phyloP scores from a whole-genome alignment of 2,329 filamentous ascomycete genomes.

The Colletotrichum sp. region DNA sequence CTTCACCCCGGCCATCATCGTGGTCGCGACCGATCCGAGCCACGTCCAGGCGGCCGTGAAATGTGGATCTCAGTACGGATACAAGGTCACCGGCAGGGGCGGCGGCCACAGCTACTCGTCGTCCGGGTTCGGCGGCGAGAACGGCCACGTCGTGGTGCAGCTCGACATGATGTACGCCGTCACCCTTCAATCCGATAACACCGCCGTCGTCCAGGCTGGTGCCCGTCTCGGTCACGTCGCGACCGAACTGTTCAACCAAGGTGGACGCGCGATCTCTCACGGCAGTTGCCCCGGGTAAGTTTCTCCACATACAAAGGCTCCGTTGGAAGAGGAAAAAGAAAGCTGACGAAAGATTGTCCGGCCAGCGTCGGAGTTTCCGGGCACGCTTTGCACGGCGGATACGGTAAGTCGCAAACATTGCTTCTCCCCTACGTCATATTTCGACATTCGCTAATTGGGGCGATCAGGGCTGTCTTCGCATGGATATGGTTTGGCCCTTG shows the following conservation, averaged over 20 bases:
- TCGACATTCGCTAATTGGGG: not conserved
- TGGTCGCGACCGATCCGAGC: slow-evolving; percentile 43
- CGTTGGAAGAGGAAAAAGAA: not conserved
- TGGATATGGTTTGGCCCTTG: slow-evolving; percentile 32
- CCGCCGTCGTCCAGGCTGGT: slow-evolving; percentile 51
- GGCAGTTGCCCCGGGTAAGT: slow-evolving; percentile 58
- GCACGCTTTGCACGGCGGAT: slow-evolving; percentile 49
- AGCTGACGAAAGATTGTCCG: not conserved
- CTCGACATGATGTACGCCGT: slow-evolving; percentile 50
- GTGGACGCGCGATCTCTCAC: slow-evolving; percentile 48
- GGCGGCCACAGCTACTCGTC: slow-evolving; percentile 59
- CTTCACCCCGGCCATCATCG: slow-evolving; percentile 48
- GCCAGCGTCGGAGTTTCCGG: slow-evolving; percentile 43
- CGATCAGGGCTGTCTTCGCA: slow-evolving; percentile 19
- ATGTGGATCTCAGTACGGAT: slow-evolving; percentile 44
- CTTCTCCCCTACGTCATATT: not conserved
- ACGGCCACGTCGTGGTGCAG: slow-evolving; percentile 53
- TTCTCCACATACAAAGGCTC: not conserved
- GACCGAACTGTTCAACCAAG: slow-evolving; percentile 41
- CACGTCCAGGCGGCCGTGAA: slow-evolving; percentile 52
- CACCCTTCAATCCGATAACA: slow-evolving; percentile 41
- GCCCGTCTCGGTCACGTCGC: slow-evolving; percentile 55
- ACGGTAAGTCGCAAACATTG: slow-evolving; percentile 9
- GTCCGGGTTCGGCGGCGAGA: slow-evolving; percentile 51
- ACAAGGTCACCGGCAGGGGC: slow-evolving; percentile 54